Evolutionary conservation across 768 basidiomycete species (phyloP).

Genomic region (Tephrocybe rancida): DNA sequence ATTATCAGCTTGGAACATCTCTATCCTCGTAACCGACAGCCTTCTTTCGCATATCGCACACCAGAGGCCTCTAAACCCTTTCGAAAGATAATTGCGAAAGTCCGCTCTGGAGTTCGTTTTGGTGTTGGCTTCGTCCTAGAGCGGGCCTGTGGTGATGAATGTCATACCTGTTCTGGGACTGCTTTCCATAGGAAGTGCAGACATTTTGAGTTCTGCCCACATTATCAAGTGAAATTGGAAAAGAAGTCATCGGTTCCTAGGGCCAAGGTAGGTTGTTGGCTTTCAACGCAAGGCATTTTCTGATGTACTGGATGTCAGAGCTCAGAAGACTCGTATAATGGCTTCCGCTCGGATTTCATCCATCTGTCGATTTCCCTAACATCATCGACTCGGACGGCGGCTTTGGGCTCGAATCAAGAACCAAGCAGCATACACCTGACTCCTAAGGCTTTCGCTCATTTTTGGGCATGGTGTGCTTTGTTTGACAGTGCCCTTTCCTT

Average conservation of each 20-base stretch:
- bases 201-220: constrained; percentile 77
- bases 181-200: constrained; percentile 81
- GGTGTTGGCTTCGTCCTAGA: constrained; percentile 86
- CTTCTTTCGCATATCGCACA: constrained; percentile 14
- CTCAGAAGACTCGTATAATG: constrained; percentile 74
- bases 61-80: constrained; percentile 33
- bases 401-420: constrained; percentile 20
- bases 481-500: constrained; percentile 81
- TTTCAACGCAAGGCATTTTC: not conserved
- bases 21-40: constrained; percentile 19
- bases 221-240: constrained; percentile 72
- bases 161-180: constrained; percentile 58
- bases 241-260: constrained; percentile 43
- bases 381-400: constrained; percentile 50
- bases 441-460: constrained; percentile 83
- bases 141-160: constrained; percentile 75
- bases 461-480: constrained; percentile 89
- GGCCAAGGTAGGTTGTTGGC: constrained; percentile 40
- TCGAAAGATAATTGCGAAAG: constrained; percentile 80
- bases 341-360: constrained; percentile 92
- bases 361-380: constrained; percentile 88
- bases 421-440: constrained; percentile 84
- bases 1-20: constrained; percentile 22
- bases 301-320: constrained; percentile 31
- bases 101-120: constrained; percentile 83